These are phyloP conservation scores for Parafenestella ontariensis DNA, from an alignment of 2,329 filamentous ascomycete species.

Conservation along the genomic window DNA sequence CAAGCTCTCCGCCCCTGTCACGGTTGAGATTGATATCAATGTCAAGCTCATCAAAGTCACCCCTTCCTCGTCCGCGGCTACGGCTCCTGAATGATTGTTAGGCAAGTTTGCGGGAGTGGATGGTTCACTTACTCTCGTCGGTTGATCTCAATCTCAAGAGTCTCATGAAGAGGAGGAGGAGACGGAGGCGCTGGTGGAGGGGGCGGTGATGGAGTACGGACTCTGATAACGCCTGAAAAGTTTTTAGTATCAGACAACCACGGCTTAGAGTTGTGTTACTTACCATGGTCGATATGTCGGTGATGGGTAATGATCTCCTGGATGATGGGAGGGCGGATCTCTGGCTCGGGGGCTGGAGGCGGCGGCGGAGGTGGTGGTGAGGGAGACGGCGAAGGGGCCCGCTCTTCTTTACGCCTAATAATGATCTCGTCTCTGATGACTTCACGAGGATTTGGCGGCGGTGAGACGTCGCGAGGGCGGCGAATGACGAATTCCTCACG, in stretches of 20 bases:
- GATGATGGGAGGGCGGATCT: constrained; percentile 80
- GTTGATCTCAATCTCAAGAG: constrained; percentile 64
- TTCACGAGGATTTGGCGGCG: constrained; percentile 44
- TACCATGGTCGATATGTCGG: constrained; percentile 85
- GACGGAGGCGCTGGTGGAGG: constrained; percentile 54
- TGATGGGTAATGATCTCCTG: constrained; percentile 91
- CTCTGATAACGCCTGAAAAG: constrained; percentile 53
- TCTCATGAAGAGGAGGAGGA: constrained; percentile 58
- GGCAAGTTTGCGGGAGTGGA: background rate
- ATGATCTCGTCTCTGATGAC: constrained; percentile 51
- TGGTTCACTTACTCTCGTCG: constrained; percentile 53
- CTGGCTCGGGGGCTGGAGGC: constrained; percentile 64
- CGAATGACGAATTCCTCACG: constrained; percentile 51
- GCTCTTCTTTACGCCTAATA: constrained; percentile 54
- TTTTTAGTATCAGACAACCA: constrained; percentile 5
- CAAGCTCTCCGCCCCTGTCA: constrained; percentile 49
- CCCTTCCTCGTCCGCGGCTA: constrained; percentile 54
- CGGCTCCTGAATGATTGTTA: constrained; percentile 34
- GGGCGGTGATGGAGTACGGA: constrained; percentile 57
- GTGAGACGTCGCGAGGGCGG: constrained; percentile 47
- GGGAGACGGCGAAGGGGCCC: constrained; percentile 59
- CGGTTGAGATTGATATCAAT: constrained; percentile 71
- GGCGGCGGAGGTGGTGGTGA: constrained; percentile 55
- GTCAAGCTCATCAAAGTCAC: constrained; percentile 66
- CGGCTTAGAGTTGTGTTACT: constrained; percentile 36